Evolutionary conservation across 805 yeast species (phyloP).

Genomic region (Kazachstania bromeliacearum): DNA sequence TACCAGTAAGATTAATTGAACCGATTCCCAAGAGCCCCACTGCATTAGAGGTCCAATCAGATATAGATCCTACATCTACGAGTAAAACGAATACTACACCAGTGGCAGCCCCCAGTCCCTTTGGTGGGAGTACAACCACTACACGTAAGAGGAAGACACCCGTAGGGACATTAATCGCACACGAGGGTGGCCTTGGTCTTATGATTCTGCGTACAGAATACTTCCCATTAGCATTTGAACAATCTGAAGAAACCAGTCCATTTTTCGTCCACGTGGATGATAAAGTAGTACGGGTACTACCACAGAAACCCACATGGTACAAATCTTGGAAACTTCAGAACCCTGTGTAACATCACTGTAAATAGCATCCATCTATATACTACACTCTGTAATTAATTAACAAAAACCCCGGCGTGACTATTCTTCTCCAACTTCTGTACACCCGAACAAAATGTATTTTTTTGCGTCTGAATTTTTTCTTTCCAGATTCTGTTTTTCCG

Average conservation of each 20-base stretch:
- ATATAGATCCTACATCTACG: too few relatives aligned
- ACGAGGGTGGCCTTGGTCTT: conserved; percentile 54
- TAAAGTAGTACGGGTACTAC: conserved; percentile 10
- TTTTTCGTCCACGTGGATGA: not conserved
- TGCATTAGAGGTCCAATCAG: conserved; percentile 9
- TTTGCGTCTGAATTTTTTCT: too few relatives aligned
- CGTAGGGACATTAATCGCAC: conserved; percentile 52
- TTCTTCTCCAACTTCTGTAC: too few relatives aligned
- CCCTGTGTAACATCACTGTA: too few relatives aligned
- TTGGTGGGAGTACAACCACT: not conserved
- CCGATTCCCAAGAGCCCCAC: conserved; percentile 1
- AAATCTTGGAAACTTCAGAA: conserved; percentile 4
- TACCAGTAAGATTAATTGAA: conserved; percentile 45
- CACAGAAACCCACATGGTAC: conserved; percentile 22
- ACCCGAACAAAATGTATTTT: too few relatives aligned
- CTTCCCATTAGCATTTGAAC: conserved; percentile 22
- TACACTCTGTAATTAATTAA: too few relatives aligned
- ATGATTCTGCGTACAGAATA: conserved; percentile 47
- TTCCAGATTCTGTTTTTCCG: too few relatives aligned
- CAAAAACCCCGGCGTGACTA: too few relatives aligned
- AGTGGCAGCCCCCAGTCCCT: not conserved
- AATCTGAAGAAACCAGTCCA: conserved; percentile 3
- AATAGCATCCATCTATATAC: too few relatives aligned
- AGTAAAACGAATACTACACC: not conserved
- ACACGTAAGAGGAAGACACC: conserved; percentile 30